Percentiles rank a stretch among this genome's conserved stretches.
phyloP scores from a whole-genome alignment of 805 yeast genomes.

The Starmerella asiatica region DNA sequence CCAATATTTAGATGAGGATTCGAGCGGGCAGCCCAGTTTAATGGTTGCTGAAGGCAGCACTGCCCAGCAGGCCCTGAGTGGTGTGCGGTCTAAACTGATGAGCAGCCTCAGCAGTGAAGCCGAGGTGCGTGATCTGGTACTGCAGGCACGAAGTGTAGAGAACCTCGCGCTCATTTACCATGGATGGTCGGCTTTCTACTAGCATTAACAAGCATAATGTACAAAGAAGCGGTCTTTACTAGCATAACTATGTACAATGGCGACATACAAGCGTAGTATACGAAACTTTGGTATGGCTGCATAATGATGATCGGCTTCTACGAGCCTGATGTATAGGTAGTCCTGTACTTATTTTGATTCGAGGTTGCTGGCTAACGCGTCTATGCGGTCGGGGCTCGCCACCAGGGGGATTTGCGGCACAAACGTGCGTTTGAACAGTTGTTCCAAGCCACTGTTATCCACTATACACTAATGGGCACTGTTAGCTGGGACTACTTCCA shows the following conservation, averaged over 20 bases:
- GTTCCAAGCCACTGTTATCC: too few relatives aligned
- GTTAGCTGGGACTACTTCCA: too few relatives aligned
- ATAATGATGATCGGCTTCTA: not conserved
- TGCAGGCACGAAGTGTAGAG: constrained; percentile 53
- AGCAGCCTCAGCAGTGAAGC: constrained; percentile 70
- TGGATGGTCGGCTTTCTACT: constrained; percentile 30
- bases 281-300: not conserved
- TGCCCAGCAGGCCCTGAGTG: constrained; percentile 63
- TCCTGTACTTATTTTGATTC: too few relatives aligned
- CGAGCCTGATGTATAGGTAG: not conserved
- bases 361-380: too few relatives aligned
- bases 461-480: too few relatives aligned
- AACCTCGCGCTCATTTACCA: constrained; percentile 63
- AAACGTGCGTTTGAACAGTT: too few relatives aligned
- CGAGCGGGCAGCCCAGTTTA: not conserved
- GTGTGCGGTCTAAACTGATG: constrained; percentile 61
- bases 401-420: too few relatives aligned
- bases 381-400: not conserved
- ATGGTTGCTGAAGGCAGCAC: constrained; percentile 38
- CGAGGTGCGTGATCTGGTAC: constrained; percentile 62
- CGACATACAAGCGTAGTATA: not conserved
- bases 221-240: too few relatives aligned
- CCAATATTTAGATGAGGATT: constrained; percentile 1
- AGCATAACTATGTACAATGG: too few relatives aligned
- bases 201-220: too few relatives aligned